phyloP scores from a whole-genome alignment of 805 yeast species.

The Yarrowia phangngaensis region DNA sequence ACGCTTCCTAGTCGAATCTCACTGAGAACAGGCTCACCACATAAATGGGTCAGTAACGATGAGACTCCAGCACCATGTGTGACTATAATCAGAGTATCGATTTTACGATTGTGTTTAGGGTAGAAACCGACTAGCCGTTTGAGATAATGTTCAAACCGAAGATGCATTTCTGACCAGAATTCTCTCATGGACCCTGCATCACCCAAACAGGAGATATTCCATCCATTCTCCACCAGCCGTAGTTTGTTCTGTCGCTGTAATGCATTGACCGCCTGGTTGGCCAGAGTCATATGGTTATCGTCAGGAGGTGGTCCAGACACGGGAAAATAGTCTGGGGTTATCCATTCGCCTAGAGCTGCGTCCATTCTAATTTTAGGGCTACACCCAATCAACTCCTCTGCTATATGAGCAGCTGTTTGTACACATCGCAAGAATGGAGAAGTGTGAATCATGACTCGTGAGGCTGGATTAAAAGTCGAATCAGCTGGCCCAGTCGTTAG shows the following conservation, averaged over 20 bases:
- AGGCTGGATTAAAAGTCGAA: constrained; percentile 13
- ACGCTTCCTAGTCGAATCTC: constrained; percentile 36
- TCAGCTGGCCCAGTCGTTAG: constrained; percentile 27
- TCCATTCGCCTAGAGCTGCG: constrained; percentile 42
- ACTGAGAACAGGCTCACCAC: constrained; percentile 37
- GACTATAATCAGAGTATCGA: constrained; percentile 35
- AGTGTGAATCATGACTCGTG: constrained; percentile 33
- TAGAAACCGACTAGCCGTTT: constrained; percentile 33
- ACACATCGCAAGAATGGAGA: constrained; percentile 43
- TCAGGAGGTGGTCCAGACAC: constrained; percentile 40
- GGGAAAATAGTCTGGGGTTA: constrained; percentile 40
- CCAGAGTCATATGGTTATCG: constrained; percentile 38
- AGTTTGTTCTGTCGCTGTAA: constrained; percentile 25
- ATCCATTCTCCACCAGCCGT: constrained; percentile 34
- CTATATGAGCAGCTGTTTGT: constrained; percentile 39
- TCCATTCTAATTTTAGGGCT: constrained; percentile 33
- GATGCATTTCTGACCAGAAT: constrained; percentile 40
- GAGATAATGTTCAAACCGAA: constrained; percentile 36
- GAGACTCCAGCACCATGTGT: constrained; percentile 44
- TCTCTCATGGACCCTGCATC: constrained; percentile 41
- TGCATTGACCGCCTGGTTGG: constrained; percentile 26
- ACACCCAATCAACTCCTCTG: constrained; percentile 28
- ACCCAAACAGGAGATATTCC: constrained; percentile 33
- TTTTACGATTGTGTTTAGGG: constrained; percentile 25
- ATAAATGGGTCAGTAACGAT: constrained; percentile 38